Evolutionary conservation across 208 protist species (phyloP), one percentile per base, ranked within the genome.

Genomic region (Trypanosomatidae sp.): DNA sequence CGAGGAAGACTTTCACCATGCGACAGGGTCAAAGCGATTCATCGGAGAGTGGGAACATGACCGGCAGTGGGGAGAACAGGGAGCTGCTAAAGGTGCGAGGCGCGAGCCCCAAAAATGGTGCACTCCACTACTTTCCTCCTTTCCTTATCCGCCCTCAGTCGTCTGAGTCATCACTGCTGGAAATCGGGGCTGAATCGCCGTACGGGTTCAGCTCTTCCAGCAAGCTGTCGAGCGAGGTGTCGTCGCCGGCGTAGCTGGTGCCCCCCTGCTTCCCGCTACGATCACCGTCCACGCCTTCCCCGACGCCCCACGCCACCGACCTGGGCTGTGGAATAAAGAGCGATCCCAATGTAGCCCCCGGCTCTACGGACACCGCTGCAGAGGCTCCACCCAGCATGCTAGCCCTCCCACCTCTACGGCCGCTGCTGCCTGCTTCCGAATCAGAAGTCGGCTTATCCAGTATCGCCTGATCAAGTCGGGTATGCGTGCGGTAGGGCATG

Each of bases 401-500:
- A 12, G 41, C 43, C 2, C 44, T 25, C 28, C 64, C 28, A 6
- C 46, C 64, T 13, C 46, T 6, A 1, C 19, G 10, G 28, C 25
- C 58, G 28, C 19, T 62, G 62, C 44, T 46, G 15, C 33, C 30
- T 41, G 58, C 33, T 19, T 12, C 30, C 0, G 19, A 7, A 41
- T 41, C 58, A 15, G 19, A 15, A 36, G 15, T 17, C 46, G 28
- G 49, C 17, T 41, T 15, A 17, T 39, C 62, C 3, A 75, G 46
- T 41, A 89, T 59, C 44, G 66, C 44, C n/a, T 70, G 72, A 59
- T 81, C 62, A 15, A 85, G 41, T 25, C 71, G 19, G 19, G 49
- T 71, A 28, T 39, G 50, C 33, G 73, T 86, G 49, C 60, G 25
- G 56, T 86, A 66, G 43, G 64, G 71, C 50, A 86, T 66, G 84